phyloP scores from a whole-genome alignment of 2,329 filamentous ascomycete species.

The Eutypella sp. region DNA sequence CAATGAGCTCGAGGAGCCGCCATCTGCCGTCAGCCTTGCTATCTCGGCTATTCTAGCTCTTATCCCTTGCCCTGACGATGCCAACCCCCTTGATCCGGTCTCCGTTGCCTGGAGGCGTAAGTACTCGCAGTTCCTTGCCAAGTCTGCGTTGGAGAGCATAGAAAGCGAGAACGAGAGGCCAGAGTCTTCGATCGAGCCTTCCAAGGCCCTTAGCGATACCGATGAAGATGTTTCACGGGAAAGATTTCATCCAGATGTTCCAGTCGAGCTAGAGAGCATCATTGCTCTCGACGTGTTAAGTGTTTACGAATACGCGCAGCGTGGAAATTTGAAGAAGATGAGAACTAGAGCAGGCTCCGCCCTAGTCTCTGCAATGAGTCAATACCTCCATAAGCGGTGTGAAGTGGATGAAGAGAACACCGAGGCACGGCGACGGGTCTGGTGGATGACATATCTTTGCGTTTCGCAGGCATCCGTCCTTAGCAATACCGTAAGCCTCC shows the following conservation, averaged over 20 bases:
- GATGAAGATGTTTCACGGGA: conserved; percentile 26
- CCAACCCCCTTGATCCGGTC: conserved; percentile 29
- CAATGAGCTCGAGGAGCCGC: conserved; percentile 32
- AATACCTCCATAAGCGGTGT: conserved; percentile 36
- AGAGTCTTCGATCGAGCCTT: conserved; percentile 39
- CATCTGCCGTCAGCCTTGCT: conserved; percentile 39
- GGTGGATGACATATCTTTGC: conserved; percentile 53
- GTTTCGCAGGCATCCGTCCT: conserved; percentile 47
- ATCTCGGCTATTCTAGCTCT: conserved; percentile 44
- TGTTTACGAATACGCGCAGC: conserved; percentile 48
- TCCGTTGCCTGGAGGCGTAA: conserved; percentile 39
- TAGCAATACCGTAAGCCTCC: conserved; percentile 38
- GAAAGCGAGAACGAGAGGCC: conserved; percentile 44
- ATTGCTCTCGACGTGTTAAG: conserved; percentile 44
- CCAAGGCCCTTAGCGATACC: conserved; percentile 37
- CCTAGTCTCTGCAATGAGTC: conserved; percentile 39
- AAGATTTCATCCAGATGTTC: conserved; percentile 40
- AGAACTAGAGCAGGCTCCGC: conserved; percentile 42
- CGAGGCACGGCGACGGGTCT: conserved; percentile 42
- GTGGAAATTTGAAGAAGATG: conserved; percentile 50
- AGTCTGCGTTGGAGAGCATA: conserved; percentile 42
- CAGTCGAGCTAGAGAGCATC: conserved; percentile 42
- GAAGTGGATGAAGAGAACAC: conserved; percentile 34
- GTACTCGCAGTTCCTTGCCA: conserved; percentile 44
- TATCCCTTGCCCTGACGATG: conserved; percentile 39